phyloP scores from a whole-genome alignment of 805 yeast genomes.

The Ogataea pilisensis region DNA sequence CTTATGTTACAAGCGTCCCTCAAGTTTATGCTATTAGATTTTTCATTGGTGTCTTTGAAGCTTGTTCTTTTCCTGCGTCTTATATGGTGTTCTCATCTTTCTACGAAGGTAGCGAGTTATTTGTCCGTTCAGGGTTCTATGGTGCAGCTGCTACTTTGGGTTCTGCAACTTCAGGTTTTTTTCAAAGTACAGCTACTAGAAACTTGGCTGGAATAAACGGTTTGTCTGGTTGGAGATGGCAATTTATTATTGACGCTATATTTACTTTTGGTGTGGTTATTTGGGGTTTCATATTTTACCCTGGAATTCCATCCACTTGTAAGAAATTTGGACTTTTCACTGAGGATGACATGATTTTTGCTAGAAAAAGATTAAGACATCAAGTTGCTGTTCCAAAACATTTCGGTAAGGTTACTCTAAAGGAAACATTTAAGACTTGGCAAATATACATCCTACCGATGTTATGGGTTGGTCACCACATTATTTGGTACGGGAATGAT shows the following conservation, averaged over 20 bases:
- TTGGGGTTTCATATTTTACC: constrained; percentile 39
- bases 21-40: constrained; percentile 57
- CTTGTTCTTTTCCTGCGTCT: constrained; percentile 59
- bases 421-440: constrained; percentile 45
- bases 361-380: constrained; percentile 41
- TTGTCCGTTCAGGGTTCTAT: constrained; percentile 17
- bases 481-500: constrained; percentile 28
- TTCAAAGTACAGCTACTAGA: constrained; percentile 37
- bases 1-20: constrained; percentile 34
- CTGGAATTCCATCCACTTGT: constrained; percentile 43
- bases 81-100: constrained; percentile 35
- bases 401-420: constrained; percentile 36
- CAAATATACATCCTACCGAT: constrained; percentile 21
- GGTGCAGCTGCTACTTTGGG: constrained; percentile 36
- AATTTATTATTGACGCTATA: constrained; percentile 48
- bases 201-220: constrained; percentile 21
- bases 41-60: constrained; percentile 58
- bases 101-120: constrained; percentile 13
- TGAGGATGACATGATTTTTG: constrained; percentile 40
- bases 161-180: constrained; percentile 49
- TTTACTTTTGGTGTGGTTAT: constrained; percentile 34
- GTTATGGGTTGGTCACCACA: constrained; percentile 30
- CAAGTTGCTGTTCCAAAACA: constrained; percentile 35
- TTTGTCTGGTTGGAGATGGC: constrained; percentile 48
- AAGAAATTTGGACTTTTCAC: constrained; percentile 37